Conservation (phyloP, 163 green algal species). For the Scenedesmus sp. region DNA sequence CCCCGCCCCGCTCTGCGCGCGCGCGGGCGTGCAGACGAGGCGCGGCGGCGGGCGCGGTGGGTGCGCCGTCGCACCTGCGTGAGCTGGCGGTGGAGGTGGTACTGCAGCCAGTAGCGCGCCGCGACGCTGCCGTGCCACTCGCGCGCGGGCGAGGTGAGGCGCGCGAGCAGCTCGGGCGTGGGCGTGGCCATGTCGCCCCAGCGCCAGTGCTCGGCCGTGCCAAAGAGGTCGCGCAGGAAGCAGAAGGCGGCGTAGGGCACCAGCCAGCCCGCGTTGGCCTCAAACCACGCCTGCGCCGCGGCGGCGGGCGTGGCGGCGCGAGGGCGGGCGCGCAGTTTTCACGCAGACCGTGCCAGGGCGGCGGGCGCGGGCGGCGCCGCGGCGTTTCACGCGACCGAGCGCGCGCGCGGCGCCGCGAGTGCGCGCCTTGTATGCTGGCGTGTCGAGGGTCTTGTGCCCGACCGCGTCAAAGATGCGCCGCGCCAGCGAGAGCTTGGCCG, state of each 20-base stretch:
- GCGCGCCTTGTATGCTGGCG: slow-evolving; percentile 48
- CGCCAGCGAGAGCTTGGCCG: slow-evolving; percentile 77
- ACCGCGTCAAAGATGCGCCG: slow-evolving; percentile 53
- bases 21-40: no score
- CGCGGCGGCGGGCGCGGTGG: background rate
- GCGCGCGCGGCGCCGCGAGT: no score
- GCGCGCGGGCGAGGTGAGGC: slow-evolving; percentile 53
- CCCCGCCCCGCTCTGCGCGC: no score
- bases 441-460: slow-evolving; percentile 46
- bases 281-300: slow-evolving; percentile 65
- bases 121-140: slow-evolving; percentile 50
- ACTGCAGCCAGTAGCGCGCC: slow-evolving; percentile 87
- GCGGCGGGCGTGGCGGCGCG: no score
- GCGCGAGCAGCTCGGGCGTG: slow-evolving; percentile 59
- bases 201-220: slow-evolving; percentile 87
- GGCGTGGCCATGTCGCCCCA: slow-evolving; percentile 80
- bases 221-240: slow-evolving; percentile 88
- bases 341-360: no score
- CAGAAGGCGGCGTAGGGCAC: slow-evolving; percentile 91
- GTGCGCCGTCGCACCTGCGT: slow-evolving; percentile 40
- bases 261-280: slow-evolving; percentile 82
- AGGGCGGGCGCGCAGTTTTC: no score
- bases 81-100: slow-evolving; percentile 89
- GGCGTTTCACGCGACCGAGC: no score
- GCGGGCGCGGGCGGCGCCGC: no score